phyloP scores from a whole-genome alignment of 1,139 yeast genomes.

The Blastobotrys raffinosifermentans region DNA sequence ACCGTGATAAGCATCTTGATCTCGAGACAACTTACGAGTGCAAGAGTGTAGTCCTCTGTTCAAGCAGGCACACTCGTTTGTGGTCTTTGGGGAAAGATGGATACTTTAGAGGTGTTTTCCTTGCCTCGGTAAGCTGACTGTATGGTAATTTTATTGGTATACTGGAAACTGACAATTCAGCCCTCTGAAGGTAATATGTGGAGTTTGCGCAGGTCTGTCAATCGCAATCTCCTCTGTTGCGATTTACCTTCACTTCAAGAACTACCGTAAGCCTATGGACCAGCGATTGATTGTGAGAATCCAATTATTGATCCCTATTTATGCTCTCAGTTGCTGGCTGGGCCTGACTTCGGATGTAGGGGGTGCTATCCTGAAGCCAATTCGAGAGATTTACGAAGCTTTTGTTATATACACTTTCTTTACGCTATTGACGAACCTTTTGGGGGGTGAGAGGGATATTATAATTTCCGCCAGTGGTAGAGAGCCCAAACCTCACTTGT shows the following conservation, averaged over 20 bases:
- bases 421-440: constrained; percentile 68
- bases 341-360: constrained; percentile 44
- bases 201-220: constrained; percentile 29
- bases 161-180: too few species aligned
- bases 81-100: too few species aligned
- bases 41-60: too few species aligned
- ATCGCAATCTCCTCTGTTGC: constrained; percentile 41
- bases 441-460: constrained; percentile 89
- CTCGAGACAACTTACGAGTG: too few species aligned
- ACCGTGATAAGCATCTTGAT: too few species aligned
- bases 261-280: constrained; percentile 83
- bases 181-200: constrained; percentile 9
- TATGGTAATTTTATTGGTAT: too few species aligned
- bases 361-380: constrained; percentile 58
- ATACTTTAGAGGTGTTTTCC: too few species aligned
- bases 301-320: constrained; percentile 52
- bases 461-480: constrained; percentile 70
- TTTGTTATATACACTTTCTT: constrained; percentile 93
- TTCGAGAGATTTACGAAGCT: constrained; percentile 89
- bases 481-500: constrained; percentile 55
- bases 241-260: constrained; percentile 48
- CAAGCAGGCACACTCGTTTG: too few species aligned
- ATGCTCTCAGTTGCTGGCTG: constrained; percentile 51
- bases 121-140: too few species aligned
- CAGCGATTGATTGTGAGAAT: constrained; percentile 84